These are phyloP conservation scores for Trametes gibbosa DNA, from an alignment of 768 basidiomycete genomes.

Conservation along the genomic window DNA sequence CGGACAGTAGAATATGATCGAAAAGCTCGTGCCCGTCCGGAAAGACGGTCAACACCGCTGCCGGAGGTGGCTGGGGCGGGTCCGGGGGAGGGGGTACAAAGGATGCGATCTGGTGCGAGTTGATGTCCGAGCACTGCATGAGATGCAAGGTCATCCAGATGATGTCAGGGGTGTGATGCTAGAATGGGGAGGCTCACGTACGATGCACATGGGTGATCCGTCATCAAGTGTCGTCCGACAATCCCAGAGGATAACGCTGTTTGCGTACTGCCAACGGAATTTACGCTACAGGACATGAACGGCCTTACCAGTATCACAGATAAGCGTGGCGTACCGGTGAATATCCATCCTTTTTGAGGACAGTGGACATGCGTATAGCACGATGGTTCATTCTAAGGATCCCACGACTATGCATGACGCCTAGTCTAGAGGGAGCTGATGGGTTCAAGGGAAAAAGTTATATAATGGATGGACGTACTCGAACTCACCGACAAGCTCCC, in stretches of 20 bases:
- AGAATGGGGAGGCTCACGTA: conserved; percentile 23
- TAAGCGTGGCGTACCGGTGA: conserved; percentile 27
- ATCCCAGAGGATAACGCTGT: conserved; percentile 44
- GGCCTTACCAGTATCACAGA: neutral
- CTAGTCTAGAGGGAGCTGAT: conserved; percentile 30
- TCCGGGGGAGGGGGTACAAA: conserved; percentile 48
- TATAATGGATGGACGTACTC: conserved; percentile 28
- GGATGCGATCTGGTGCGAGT: conserved; percentile 37
- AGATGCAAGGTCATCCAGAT: neutral
- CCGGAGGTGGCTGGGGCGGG: conserved; percentile 45
- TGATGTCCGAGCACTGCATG: conserved; percentile 32
- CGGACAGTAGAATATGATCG: conserved; percentile 45
- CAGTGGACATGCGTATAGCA: conserved; percentile 39
- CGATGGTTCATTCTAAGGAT: conserved; percentile 41
- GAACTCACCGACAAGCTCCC: conserved; percentile 37
- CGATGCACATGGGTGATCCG: conserved; percentile 47
- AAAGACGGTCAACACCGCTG: conserved; percentile 44
- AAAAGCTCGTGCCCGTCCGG: conserved; percentile 43
- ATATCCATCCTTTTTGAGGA: conserved; percentile 34
- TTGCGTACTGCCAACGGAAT: conserved; percentile 40
- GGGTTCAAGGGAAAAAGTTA: neutral
- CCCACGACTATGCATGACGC: conserved; percentile 41
- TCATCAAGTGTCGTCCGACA: conserved; percentile 43
- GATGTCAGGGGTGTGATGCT: neutral
- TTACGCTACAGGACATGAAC: conserved; percentile 29